A percentile compares a stretch with the other conserved stretches of the same genome.
phyloP scores from a whole-genome alignment of 2,329 filamentous ascomycete species.

The Colletotrichum musicola region DNA sequence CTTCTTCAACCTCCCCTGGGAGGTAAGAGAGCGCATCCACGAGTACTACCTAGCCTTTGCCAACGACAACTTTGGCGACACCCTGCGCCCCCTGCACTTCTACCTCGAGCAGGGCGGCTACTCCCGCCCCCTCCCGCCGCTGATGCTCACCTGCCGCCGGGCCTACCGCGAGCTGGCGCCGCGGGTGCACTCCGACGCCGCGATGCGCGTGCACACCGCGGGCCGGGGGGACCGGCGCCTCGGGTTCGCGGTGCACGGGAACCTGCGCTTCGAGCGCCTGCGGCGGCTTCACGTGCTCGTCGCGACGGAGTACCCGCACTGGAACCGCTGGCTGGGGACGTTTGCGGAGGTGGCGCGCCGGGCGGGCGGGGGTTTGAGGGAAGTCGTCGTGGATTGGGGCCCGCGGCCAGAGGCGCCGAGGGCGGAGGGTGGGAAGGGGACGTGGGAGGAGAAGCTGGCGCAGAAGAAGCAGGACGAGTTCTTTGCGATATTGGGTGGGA shows the following conservation, averaged over 20 bases:
- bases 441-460: conserved; percentile 26
- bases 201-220: conserved; percentile 44
- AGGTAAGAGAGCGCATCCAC: conserved; percentile 33
- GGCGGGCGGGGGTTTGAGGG: conserved; percentile 37
- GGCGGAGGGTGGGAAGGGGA: background rate
- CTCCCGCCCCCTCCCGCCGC: conserved; percentile 31
- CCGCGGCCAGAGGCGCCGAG: conserved; percentile 38
- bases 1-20: conserved; percentile 22
- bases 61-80: conserved; percentile 30
- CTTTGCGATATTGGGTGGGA: conserved; percentile 7
- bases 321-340: conserved; percentile 48
- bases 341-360: conserved; percentile 42
- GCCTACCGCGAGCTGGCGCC: conserved; percentile 46
- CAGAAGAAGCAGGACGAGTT: conserved; percentile 32
- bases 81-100: conserved; percentile 31
- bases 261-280: conserved; percentile 44
- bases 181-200: conserved; percentile 43
- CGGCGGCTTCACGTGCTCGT: conserved; percentile 44
- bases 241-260: conserved; percentile 47
- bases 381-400: conserved; percentile 48
- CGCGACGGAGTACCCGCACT: conserved; percentile 46
- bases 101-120: conserved; percentile 33
- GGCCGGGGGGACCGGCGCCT: conserved; percentile 42
- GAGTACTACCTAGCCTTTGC: conserved; percentile 32
- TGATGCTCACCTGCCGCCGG: conserved; percentile 47